A percentile compares a stretch with the other conserved stretches of the same genome.
phyloP scores from a whole-genome alignment of 805 yeast species.

The Kodamaea fukazawae region DNA sequence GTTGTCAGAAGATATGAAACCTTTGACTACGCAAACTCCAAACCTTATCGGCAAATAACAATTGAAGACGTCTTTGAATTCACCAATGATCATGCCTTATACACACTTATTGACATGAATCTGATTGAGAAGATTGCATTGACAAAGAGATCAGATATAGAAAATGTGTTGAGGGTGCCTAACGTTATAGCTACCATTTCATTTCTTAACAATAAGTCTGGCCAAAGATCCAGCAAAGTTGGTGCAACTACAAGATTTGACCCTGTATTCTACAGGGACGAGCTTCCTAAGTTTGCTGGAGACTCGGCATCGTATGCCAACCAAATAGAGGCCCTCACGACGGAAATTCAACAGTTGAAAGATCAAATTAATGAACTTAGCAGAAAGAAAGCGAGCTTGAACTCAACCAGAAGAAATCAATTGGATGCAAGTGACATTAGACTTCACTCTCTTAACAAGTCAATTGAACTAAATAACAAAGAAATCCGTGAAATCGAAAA shows the following conservation, averaged over 20 bases:
- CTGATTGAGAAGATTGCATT: conserved; percentile 59
- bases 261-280: conserved; percentile 47
- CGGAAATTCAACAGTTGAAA: conserved; percentile 10
- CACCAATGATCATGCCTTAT: conserved; percentile 51
- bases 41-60: conserved; percentile 43
- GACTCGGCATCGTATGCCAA: conserved; percentile 13
- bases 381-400: conserved; percentile 7
- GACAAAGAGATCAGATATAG: conserved; percentile 51
- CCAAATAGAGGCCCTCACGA: conserved; percentile 15
- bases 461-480: conserved; percentile 13
- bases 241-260: conserved; percentile 50
- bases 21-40: conserved; percentile 50
- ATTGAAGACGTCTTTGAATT: conserved; percentile 62
- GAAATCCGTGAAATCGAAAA: conserved; percentile 26
- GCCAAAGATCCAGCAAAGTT: conserved; percentile 37
- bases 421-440: conserved; percentile 12
- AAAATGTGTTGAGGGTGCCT: conserved; percentile 25
- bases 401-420: conserved; percentile 10
- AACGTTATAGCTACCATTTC: conserved; percentile 46
- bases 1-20: conserved; percentile 53
- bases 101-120: conserved; percentile 60
- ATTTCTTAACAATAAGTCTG: conserved; percentile 44
- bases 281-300: conserved; percentile 28
- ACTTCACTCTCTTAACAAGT: conserved; percentile 3
- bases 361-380: conserved; percentile 5